Evolutionary conservation across 805 yeast species (phyloP).

Genomic region (Ogataea sp.): DNA sequence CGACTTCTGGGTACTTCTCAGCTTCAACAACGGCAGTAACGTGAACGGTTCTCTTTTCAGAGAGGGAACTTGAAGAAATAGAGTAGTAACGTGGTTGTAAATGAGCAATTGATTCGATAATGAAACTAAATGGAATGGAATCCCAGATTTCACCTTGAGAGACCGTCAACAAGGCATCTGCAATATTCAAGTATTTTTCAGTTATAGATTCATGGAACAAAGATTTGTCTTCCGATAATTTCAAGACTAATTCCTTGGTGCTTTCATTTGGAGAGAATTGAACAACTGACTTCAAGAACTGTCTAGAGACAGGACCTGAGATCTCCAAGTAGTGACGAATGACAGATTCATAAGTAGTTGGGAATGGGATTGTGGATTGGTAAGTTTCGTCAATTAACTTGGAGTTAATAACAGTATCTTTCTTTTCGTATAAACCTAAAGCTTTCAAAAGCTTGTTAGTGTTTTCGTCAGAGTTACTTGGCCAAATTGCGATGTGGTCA

Average conservation of each 20-base stretch:
- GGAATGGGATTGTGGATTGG: conserved; percentile 37
- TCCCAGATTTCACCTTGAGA: conserved; percentile 67
- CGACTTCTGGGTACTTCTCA: conserved; percentile 24
- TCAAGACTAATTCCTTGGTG: conserved; percentile 38
- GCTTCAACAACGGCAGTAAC: conserved; percentile 92
- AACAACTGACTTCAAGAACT: conserved; percentile 61
- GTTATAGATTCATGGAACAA: conserved; percentile 61
- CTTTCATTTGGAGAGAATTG: conserved; percentile 73
- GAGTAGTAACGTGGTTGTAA: conserved; percentile 95
- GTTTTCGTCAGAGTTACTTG: conserved; percentile 76
- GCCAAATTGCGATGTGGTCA: conserved; percentile 94
- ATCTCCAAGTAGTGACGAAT: conserved; percentile 85
- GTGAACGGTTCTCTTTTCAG: conserved; percentile 68
- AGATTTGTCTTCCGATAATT: conserved; percentile 60
- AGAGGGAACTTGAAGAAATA: conserved; percentile 79
- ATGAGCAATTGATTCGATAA: conserved; percentile 73
- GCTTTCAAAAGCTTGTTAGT: conserved; percentile 58
- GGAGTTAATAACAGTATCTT: conserved; percentile 51
- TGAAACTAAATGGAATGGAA: conserved; percentile 72
- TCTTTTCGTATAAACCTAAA: conserved; percentile 48
- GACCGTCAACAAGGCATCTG: conserved; percentile 59
- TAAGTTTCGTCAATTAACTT: conserved; percentile 65
- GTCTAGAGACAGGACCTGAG: conserved; percentile 90
- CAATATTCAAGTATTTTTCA: conserved; percentile 54
- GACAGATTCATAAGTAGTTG: conserved; percentile 84